Evolutionary conservation across 2,329 filamentous ascomycete species (phyloP).

Genomic region (Chaetomiaceae sp.): DNA sequence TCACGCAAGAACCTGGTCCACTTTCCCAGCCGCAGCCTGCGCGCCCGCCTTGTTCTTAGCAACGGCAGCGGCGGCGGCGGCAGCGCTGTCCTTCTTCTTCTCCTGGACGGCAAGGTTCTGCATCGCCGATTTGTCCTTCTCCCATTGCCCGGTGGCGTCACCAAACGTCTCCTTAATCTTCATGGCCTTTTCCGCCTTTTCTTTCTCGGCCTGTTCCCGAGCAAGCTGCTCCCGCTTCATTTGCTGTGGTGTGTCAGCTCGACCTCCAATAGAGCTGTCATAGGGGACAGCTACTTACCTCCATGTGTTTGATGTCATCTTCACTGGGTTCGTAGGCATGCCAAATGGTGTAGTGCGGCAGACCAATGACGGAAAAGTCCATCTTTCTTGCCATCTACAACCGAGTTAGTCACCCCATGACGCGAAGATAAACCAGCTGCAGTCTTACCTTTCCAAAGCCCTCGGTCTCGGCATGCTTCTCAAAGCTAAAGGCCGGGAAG

Average conservation of each 20-base stretch:
- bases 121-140: slow-evolving; percentile 80
- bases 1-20: slow-evolving; percentile 11
- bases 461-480: slow-evolving; percentile 97
- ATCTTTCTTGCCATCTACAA: slow-evolving; percentile 91
- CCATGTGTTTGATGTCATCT: slow-evolving; percentile 96
- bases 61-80: slow-evolving; percentile 10
- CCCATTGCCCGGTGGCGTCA: slow-evolving; percentile 75
- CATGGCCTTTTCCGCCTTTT: slow-evolving; percentile 66
- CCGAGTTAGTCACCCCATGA: slow-evolving; percentile 8
- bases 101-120: slow-evolving; percentile 61
- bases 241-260: slow-evolving; percentile 50
- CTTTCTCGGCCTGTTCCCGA: slow-evolving; percentile 74
- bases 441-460: slow-evolving; percentile 86
- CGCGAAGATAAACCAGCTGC: not conserved
- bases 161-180: slow-evolving; percentile 79
- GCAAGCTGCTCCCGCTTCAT: slow-evolving; percentile 85
- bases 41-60: slow-evolving; percentile 14
- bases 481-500: slow-evolving; percentile 97
- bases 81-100: slow-evolving; percentile 35
- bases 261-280: too few relatives aligned
- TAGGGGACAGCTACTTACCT: too few relatives aligned
- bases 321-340: slow-evolving; percentile 99
- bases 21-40: slow-evolving; percentile 7
- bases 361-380: slow-evolving; percentile 89
- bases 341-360: slow-evolving; percentile 98